Evolutionary conservation across 768 basidiomycete species (phyloP).

Genomic region (Epithele typhae): DNA sequence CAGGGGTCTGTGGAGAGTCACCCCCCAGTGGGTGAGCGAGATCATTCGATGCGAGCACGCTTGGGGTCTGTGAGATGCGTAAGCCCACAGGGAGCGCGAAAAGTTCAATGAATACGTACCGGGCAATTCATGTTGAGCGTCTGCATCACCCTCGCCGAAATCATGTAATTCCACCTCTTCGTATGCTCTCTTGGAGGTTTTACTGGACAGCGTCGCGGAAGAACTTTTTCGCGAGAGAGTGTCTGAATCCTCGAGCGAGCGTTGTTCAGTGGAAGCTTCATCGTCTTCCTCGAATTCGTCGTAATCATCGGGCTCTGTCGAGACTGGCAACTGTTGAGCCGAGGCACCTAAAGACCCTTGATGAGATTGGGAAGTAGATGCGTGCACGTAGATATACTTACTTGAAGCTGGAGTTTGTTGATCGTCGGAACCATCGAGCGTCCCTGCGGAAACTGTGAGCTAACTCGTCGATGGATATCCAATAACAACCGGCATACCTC

Average conservation of each 20-base stretch:
- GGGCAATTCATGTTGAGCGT: constrained; percentile 3
- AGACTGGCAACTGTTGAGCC: neutral
- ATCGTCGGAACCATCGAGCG: too few species aligned
- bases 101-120: constrained; percentile 1
- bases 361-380: too few species aligned
- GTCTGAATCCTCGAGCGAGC: neutral
- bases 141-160: constrained; percentile 10
- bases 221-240: constrained; percentile 14
- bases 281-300: constrained; percentile 1
- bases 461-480: too few species aligned
- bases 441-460: too few species aligned
- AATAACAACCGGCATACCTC: neutral
- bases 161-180: constrained; percentile 15
- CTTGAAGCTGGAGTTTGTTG: too few species aligned
- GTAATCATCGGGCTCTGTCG: constrained; percentile 5
- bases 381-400: too few species aligned
- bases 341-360: too few species aligned
- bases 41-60: constrained; percentile 10
- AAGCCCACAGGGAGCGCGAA: too few species aligned
- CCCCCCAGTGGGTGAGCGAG: too few species aligned
- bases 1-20: too few species aligned
- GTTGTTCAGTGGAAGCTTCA: neutral
- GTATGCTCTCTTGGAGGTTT: constrained; percentile 15
- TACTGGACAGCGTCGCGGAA: constrained; percentile 9
- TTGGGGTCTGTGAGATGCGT: constrained; percentile 4